Evolutionary conservation across 139 green algal genomes (phyloP).

Genomic region (Chlamydomonas schloesseri): DNA sequence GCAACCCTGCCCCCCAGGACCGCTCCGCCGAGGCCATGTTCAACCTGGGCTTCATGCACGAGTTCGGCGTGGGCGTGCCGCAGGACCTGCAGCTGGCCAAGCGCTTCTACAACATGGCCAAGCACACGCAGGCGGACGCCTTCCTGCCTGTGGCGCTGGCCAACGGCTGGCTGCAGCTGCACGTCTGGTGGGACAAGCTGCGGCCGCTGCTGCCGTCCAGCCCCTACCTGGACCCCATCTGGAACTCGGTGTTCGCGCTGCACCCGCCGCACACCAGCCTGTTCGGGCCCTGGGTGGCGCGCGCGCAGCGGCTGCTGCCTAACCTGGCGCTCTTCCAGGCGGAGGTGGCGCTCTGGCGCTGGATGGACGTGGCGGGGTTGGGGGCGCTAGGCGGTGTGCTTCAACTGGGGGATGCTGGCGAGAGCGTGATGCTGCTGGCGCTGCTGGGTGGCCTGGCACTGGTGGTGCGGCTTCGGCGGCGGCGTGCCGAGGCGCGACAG

Average conservation of each 20-base stretch:
- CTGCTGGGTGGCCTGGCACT: conserved; percentile 25
- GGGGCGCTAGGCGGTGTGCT: not conserved
- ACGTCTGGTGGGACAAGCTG: conserved; percentile 49
- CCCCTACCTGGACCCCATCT: not conserved
- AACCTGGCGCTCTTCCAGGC: conserved; percentile 1
- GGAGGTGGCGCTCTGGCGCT: conserved; percentile 31
- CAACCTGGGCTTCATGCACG: conserved; percentile 95
- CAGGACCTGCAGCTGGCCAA: conserved; percentile 67
- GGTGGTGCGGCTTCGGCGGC: conserved; percentile 24
- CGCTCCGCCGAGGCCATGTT: conserved; percentile 87
- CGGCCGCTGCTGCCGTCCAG: conserved; percentile 26
- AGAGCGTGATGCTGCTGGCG: conserved; percentile 20
- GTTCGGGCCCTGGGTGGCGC: conserved; percentile 27
- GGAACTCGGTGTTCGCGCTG: conserved; percentile 25
- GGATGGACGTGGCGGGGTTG: conserved; percentile 21
- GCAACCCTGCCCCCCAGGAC: conserved; percentile 33
- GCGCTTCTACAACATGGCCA: conserved; percentile 76
- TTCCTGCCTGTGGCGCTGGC: conserved; percentile 57
- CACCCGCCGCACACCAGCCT: conserved; percentile 47
- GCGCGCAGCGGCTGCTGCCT: conserved; percentile 4
- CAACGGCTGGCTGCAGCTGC: conserved; percentile 56
- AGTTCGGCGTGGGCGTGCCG: conserved; percentile 88
- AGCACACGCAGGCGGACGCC: conserved; percentile 60
- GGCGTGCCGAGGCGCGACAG: conserved; percentile 1
- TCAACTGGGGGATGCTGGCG: not conserved